Evolutionary conservation across 1,284 basidiomycete species (phyloP).

Genomic region (Pseudozyma sp.): DNA sequence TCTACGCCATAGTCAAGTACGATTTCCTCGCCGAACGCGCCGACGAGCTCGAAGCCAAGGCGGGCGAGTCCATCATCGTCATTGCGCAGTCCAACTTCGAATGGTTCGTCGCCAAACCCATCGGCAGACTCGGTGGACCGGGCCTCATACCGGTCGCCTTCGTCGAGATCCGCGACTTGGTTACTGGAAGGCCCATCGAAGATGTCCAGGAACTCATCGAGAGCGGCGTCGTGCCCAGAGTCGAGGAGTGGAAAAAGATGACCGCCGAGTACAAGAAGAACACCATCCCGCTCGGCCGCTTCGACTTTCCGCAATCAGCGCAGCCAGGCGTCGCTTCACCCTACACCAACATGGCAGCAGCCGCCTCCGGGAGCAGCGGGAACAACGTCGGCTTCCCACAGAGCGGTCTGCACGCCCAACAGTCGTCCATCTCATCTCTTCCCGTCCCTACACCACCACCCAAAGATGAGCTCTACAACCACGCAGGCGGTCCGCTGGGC

Average conservation of each 20-base stretch:
- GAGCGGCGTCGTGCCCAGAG: constrained; percentile 85
- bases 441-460: constrained; percentile 42
- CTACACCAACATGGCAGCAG: constrained; percentile 39
- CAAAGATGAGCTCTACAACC: constrained; percentile 47
- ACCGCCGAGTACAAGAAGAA: constrained; percentile 95
- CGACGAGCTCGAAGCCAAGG: constrained; percentile 94
- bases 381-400: constrained; percentile 18
- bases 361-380: constrained; percentile 33
- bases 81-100: constrained; percentile 65
- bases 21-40: constrained; percentile 93
- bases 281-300: constrained; percentile 87
- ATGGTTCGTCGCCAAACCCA: constrained; percentile 83
- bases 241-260: constrained; percentile 97
- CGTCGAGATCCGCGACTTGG: constrained; percentile 92
- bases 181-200: constrained; percentile 74
- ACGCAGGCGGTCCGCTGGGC: constrained; percentile 23
- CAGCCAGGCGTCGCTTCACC: constrained; percentile 42
- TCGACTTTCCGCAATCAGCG: constrained; percentile 45
- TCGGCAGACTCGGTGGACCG: constrained; percentile 90
- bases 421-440: constrained; percentile 29
- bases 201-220: constrained; percentile 84
- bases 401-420: constrained; percentile 18
- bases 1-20: constrained; percentile 92
- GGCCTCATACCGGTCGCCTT: constrained; percentile 97
- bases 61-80: constrained; percentile 88